A percentile compares a stretch with the other conserved stretches of the same genome.
Evolutionary conservation across 2,329 filamentous ascomycete genomes (phyloP).

Genomic region (Fusarium austroafricanum): DNA sequence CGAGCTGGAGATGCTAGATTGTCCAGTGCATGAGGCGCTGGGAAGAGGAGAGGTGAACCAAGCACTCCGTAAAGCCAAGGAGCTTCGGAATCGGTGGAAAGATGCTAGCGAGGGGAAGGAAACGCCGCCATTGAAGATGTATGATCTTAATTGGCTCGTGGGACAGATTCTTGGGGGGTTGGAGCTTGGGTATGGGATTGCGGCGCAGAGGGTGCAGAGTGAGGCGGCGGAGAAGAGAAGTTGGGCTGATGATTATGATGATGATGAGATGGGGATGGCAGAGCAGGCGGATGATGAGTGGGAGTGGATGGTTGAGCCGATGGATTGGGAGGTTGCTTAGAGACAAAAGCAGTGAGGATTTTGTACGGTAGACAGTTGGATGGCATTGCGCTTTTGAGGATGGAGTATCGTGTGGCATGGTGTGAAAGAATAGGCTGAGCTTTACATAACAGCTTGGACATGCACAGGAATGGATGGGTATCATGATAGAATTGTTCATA

Average conservation of each 20-base stretch:
- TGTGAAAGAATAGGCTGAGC: background rate
- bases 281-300: conserved; percentile 46
- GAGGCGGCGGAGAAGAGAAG: conserved; percentile 50
- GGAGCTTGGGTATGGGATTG: conserved; percentile 66
- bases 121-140: conserved; percentile 63
- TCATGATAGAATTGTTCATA: no score
- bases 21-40: conserved; percentile 67
- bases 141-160: conserved; percentile 72
- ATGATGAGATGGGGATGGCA: conserved; percentile 18
- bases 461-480: no score
- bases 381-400: background rate
- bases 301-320: conserved; percentile 56
- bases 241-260: conserved; percentile 45
- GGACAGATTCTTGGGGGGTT: conserved; percentile 67
- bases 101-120: conserved; percentile 64
- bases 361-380: background rate
- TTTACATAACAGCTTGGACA: no score
- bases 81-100: conserved; percentile 79
- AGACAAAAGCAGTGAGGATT: background rate
- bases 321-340: conserved; percentile 53
- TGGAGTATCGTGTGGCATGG: background rate
- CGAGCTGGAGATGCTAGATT: conserved; percentile 66
- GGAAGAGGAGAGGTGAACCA: conserved; percentile 65
- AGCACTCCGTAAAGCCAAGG: conserved; percentile 74
- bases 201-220: conserved; percentile 57